Evolutionary conservation across 306 rosid species (phyloP).

Genomic region (Carpinus fangiana): DNA sequence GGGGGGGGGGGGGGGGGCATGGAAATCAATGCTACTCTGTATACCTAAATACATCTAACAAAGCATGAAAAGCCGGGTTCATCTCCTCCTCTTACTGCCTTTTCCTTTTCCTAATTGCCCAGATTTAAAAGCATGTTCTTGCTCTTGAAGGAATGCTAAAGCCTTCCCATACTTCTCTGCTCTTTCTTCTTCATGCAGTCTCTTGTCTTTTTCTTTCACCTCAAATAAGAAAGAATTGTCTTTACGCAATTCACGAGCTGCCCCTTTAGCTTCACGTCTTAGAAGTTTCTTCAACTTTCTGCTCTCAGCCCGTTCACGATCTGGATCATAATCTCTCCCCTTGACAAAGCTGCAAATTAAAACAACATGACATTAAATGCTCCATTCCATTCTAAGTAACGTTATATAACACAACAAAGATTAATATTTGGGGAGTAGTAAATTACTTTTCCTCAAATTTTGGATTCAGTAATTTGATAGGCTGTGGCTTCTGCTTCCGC

Average conservation of each 20-base stretch:
- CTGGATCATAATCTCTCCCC: slow-evolving; percentile 91
- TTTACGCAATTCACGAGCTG: slow-evolving; percentile 84
- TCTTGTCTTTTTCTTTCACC: slow-evolving; percentile 67
- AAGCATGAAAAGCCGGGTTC: slow-evolving; percentile 4
- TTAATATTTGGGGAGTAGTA: neutral
- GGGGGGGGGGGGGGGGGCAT: neutral
- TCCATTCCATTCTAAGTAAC: neutral
- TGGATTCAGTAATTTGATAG: slow-evolving; percentile 76
- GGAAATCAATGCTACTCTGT: neutral
- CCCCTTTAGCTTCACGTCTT: slow-evolving; percentile 77
- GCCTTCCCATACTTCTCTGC: slow-evolving; percentile 68
- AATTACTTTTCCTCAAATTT: slow-evolving; percentile 81
- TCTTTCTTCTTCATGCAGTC: slow-evolving; percentile 55
- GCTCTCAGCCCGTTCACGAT: slow-evolving; percentile 58
- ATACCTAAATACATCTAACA: neutral
- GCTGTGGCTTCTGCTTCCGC: slow-evolving; percentile 85
- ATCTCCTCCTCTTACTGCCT: slow-evolving; percentile 77
- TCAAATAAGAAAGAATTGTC: slow-evolving; percentile 73
- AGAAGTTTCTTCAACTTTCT: slow-evolving; percentile 64
- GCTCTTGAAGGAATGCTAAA: slow-evolving; percentile 81
- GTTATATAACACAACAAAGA: neutral
- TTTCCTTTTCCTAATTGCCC: slow-evolving; percentile 92
- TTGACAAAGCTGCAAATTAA: slow-evolving; percentile 66
- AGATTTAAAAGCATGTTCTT: slow-evolving; percentile 84
- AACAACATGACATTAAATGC: slow-evolving; percentile 27